These are phyloP conservation scores for Logfia minima DNA, from an alignment of 129 eudicot genomes.

Conservation along the genomic window DNA sequence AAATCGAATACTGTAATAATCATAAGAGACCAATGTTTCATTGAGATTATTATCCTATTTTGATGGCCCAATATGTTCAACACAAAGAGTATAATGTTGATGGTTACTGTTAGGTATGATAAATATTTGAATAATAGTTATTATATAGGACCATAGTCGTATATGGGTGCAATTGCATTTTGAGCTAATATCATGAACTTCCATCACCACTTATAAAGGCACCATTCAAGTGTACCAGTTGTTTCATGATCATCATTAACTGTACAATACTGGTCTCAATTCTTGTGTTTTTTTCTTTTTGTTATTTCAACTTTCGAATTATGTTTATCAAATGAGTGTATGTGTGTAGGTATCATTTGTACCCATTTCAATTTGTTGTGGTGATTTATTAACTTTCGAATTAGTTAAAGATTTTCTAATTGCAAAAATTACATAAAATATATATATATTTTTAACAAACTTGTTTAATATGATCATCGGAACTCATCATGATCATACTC, in stretches of 20 bases:
- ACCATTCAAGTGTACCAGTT: constrained; percentile 18
- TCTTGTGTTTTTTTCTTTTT: not conserved
- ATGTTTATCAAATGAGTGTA: constrained; percentile 13
- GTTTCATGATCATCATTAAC: constrained; percentile 26
- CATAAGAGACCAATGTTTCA: too few species aligned
- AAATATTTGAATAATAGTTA: not conserved
- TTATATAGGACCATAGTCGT: constrained; percentile 13
- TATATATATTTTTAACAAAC: too few species aligned
- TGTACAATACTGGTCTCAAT: constrained; percentile 8
- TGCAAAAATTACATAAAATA: too few species aligned
- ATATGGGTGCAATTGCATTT: constrained; percentile 29
- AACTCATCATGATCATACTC: too few species aligned
- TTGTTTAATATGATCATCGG: too few species aligned
- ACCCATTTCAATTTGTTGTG: not conserved
- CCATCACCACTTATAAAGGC: constrained; percentile 30
- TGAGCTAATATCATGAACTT: constrained; percentile 26
- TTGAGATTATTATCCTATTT: too few species aligned
- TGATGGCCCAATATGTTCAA: too few species aligned
- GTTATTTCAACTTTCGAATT: constrained; percentile 17
- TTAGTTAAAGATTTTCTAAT: too few species aligned
- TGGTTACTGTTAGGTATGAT: too few species aligned
- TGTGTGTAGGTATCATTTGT: not conserved
- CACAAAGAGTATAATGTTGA: too few species aligned
- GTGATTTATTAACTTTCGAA: not conserved
- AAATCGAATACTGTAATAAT: too few species aligned